These are phyloP conservation scores for Tardiomyces blankii DNA, from an alignment of 1,139 yeast species.

Conservation along the genomic window DNA sequence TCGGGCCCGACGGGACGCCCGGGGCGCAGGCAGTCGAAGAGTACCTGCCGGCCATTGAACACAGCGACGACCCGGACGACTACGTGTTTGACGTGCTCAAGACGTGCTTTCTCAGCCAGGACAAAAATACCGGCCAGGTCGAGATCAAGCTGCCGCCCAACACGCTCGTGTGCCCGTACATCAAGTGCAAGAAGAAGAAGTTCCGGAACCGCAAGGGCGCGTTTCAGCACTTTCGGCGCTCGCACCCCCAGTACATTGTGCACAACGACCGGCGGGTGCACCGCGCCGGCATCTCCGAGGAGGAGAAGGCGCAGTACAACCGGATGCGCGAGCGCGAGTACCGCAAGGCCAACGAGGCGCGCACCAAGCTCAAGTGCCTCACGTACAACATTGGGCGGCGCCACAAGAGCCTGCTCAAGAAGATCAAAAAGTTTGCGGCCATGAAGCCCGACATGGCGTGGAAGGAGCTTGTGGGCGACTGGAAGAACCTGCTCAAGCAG, in stretches of 20 bases:
- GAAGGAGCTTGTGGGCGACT: not conserved
- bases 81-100: not conserved
- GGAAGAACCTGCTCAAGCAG: not conserved
- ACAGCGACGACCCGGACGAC: not conserved
- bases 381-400: not conserved
- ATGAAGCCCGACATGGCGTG: not conserved
- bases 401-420: not conserved
- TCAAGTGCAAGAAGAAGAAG: not conserved
- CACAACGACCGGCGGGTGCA: not conserved
- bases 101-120: not conserved
- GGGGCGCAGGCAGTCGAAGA: not conserved
- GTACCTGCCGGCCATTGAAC: not conserved
- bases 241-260: not conserved
- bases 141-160: not conserved
- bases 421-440: not conserved
- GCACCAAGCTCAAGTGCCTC: not conserved
- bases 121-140: not conserved
- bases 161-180: not conserved
- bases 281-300: not conserved
- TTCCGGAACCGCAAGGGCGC: not conserved
- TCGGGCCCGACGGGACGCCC: not conserved
- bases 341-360: not conserved
- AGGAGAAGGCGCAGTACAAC: not conserved
- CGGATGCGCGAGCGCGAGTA: not conserved
- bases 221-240: not conserved